Base-by-base conservation (phyloP, 768 basidiomycete species). In the Lentinula boryana region DNA sequence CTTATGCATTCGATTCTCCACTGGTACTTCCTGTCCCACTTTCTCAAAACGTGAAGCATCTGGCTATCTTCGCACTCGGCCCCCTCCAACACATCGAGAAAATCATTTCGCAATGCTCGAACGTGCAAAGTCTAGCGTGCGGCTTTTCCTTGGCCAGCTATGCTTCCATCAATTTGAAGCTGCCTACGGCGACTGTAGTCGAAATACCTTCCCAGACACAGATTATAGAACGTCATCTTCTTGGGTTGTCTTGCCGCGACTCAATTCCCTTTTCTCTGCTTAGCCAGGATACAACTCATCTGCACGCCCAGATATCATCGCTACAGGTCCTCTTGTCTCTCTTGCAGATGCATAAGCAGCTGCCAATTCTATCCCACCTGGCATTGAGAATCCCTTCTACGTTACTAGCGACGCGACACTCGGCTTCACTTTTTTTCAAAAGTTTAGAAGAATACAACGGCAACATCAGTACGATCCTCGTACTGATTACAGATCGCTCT, bases 11-110 rank as follows among this genome's bases (percentile, higher is more conserved):
- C 59, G 63, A 68, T 16, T 51, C 32, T n/a, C 41, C 54, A 13
- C 35, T 63, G 23, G 23, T 31, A 9, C 60, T 52, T 33, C 32
- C 15, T 52, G 36, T 53, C 7, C 54, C 63, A 33, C 54, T 63
- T 5, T 32, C 40, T 35, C 55, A 59, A 10, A 65, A 61, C 44
- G 73, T 76, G 35, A 67, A 69, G 58, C 68, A 73, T 64, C 68
- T 75, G 55, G 71, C 71, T 66, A 70, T 76, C 52, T 72, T 75
- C 59, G 69, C 74, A 7, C 66, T 70, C 12, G 74, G 74, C 15
- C 74, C 75, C 44, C 63, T 72, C 7, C 66, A 67, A 33, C 65
- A 60, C 53, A 75, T 76, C 62, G 67, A 71, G 55, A 58, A 61
- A 13, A 69, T 74, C 38, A 64, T 76, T 55, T 56, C 67, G 21